Percentiles rank a stretch among this genome's conserved stretches.
These are phyloP conservation scores for Naegleria fowleri DNA, from an alignment of 208 protist species.

Conservation along the genomic window DNA sequence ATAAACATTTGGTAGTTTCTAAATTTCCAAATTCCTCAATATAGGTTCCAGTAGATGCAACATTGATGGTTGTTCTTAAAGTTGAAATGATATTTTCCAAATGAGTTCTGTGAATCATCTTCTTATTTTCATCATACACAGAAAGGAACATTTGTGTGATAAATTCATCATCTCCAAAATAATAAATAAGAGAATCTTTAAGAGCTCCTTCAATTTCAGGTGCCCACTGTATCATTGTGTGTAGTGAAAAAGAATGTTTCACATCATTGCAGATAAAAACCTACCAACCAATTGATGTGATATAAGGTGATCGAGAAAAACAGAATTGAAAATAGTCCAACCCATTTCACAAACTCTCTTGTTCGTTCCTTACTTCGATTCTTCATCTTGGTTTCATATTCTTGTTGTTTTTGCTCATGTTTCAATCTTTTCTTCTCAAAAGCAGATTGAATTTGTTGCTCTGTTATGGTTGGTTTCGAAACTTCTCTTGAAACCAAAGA, in stretches of 20 bases:
- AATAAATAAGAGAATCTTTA: not conserved
- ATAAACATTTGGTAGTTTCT: not conserved
- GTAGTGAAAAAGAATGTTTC: too few relatives aligned
- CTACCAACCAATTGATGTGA: not conserved
- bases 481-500: not conserved
- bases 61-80: not conserved
- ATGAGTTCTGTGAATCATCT: not conserved
- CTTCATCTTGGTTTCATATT: not conserved
- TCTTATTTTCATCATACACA: not conserved
- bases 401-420: not conserved
- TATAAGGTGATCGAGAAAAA: not conserved
- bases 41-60: not conserved
- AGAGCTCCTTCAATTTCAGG: not conserved
- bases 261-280: not conserved
- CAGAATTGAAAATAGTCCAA: not conserved
- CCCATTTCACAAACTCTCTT: not conserved
- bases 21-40: not conserved
- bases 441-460: not conserved
- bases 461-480: not conserved
- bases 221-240: not conserved
- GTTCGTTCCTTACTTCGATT: not conserved
- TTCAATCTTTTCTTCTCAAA: not conserved
- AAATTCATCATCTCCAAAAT: not conserved
- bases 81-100: not conserved
- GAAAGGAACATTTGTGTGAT: not conserved